Evolutionary conservation across 345 rosid species (phyloP).

Genomic region (Populus alba): DNA sequence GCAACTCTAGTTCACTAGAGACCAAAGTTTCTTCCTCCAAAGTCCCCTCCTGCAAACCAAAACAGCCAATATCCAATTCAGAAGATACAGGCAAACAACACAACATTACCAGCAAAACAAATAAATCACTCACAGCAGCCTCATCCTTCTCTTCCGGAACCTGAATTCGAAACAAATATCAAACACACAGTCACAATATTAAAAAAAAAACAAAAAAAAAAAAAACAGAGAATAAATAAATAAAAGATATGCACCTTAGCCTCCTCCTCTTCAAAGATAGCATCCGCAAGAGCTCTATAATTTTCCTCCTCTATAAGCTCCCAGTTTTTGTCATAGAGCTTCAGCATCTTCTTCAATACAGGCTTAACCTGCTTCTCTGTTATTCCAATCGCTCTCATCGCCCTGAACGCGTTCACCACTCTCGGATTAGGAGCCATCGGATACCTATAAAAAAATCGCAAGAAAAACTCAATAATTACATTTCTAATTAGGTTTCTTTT

Average conservation of each 20-base stretch:
- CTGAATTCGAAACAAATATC: slow-evolving; percentile 29
- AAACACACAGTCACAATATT: slow-evolving; percentile 3
- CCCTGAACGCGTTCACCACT: slow-evolving; percentile 49
- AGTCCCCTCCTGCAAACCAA: slow-evolving; percentile 37
- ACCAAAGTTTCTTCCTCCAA: slow-evolving; percentile 38
- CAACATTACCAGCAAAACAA: background rate
- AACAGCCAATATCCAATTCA: slow-evolving; percentile 10
- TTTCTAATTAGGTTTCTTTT: background rate
- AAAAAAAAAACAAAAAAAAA: background rate
- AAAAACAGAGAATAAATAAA: background rate
- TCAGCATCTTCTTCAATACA: slow-evolving; percentile 62
- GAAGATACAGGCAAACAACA: background rate
- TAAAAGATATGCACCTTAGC: slow-evolving; percentile 37
- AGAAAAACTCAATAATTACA: background rate
- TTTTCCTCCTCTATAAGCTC: slow-evolving; percentile 75
- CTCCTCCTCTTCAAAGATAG: slow-evolving; percentile 78
- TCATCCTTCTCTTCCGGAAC: slow-evolving; percentile 34
- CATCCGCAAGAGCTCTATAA: slow-evolving; percentile 84
- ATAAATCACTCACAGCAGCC: slow-evolving; percentile 36
- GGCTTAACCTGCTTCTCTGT: slow-evolving; percentile 52
- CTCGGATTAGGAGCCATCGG: slow-evolving; percentile 56
- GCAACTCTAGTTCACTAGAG: slow-evolving; percentile 51
- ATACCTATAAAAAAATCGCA: too few relatives aligned
- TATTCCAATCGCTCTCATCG: slow-evolving; percentile 73
- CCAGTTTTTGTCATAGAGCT: slow-evolving; percentile 81